A percentile compares a stretch with the other conserved stretches of the same genome.
Conservation (phyloP, 176 grass and related monocot genomes). For the Bothriochloa decipiens region DNA sequence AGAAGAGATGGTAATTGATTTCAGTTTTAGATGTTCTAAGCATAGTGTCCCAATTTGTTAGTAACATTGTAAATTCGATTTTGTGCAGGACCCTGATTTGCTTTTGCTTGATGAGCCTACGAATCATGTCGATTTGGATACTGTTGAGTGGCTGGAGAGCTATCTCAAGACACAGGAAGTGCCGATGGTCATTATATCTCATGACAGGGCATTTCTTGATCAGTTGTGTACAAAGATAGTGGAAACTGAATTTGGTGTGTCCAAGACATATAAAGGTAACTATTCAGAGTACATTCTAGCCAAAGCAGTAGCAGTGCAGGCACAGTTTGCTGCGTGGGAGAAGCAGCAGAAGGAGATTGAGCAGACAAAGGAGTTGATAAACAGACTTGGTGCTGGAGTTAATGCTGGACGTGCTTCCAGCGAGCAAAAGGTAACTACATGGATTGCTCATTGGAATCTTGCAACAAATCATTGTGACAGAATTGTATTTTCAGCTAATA, state of each 20-base stretch:
- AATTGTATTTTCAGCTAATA: not conserved
- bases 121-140: conserved; percentile 96
- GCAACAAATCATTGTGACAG: not conserved
- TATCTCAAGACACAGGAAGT: conserved; percentile 88
- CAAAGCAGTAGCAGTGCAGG: conserved; percentile 75
- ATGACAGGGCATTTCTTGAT: conserved; percentile 96
- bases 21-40: not conserved
- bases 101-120: conserved; percentile 95
- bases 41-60: not conserved
- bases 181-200: conserved; percentile 98
- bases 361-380: conserved; percentile 90
- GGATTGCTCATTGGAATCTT: conserved; percentile 9
- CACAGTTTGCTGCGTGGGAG: conserved; percentile 84
- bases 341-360: conserved; percentile 99
- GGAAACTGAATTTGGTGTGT: conserved; percentile 94
- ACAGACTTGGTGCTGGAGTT: conserved; percentile 88
- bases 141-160: conserved; percentile 91
- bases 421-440: conserved; percentile 78
- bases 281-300: conserved; percentile 86
- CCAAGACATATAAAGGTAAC: conserved; percentile 87
- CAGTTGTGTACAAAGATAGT: conserved; percentile 89
- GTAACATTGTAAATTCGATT: conserved; percentile 6
- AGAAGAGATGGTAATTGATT: not conserved
- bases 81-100: conserved; percentile 89
- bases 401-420: conserved; percentile 93